Base-by-base conservation (phyloP, 257 asterid genomes). In the Haberlea rhodopensis region DNA sequence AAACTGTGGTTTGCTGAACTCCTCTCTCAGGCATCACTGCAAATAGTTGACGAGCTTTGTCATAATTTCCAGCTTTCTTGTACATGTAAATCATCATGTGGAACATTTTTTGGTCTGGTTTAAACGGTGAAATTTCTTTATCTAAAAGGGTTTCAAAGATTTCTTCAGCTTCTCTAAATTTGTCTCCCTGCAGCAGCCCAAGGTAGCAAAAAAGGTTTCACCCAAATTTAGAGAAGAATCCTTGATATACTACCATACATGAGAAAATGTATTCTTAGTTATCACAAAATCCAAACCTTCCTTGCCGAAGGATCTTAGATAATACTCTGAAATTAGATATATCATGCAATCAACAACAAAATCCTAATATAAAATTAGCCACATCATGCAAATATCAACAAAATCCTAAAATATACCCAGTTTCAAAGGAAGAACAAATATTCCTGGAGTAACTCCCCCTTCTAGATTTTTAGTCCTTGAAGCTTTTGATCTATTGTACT, bases 61-160 rank as follows among this genome's bases (percentile, higher is more conserved):
- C 91, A 68, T 83, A 84, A 55, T 68, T 72, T 54, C 87, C 85
- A 1, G 89, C 84, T 73, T 94, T 94, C 81, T 86, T 89, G 77
- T 86, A 73, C 99, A 90, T 94, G 68, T 90, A 94, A 65, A 94
- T 94, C 94, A 94, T 85, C 94, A 94, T 90, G 88, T 94, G 97
- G 79, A 87, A 94, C 99, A 94, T 87, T 78, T 86, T 90, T 66
- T 94, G 99, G 70, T 90, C 97, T 3, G 96, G 96, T 75, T 86
- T 94, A n/a, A 94, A 75, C 63, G 91, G 87, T 45, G 95, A 79
- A 28, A 31, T 68, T 71, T 82, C 81, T 73, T 80, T 72, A 64
- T 81, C 77, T 28, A 94, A 79, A 56, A 94, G 87, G 71, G 85
- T 72, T 62, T 79, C 87, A 22, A 94, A 94, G 21, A 94, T 51